phyloP scores from a whole-genome alignment of 371 early-diverging fungal genomes.

The Mortierella sp. region DNA sequence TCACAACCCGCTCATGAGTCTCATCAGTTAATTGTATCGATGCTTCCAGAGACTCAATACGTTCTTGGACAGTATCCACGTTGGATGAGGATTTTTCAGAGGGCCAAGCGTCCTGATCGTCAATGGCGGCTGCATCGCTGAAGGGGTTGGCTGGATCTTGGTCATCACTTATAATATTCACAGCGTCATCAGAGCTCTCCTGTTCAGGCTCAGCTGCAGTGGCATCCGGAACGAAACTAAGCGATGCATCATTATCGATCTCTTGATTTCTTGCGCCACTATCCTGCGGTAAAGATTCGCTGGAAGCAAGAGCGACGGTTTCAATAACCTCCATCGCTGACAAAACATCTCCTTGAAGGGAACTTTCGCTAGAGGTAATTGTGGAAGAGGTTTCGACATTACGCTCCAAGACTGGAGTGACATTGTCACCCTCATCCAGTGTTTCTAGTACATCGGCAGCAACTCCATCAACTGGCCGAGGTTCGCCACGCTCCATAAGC shows the following conservation, averaged over 20 bases:
- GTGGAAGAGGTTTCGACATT: not conserved
- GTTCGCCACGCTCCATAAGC: constrained; percentile 37
- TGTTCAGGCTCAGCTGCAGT: not conserved
- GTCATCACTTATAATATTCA: constrained; percentile 14
- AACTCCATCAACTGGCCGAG: too few species aligned
- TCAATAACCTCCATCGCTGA: not conserved
- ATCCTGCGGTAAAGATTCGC: not conserved
- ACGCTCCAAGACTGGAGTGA: not conserved
- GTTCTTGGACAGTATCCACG: not conserved
- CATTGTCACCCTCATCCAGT: not conserved
- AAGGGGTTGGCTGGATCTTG: constrained; percentile 43
- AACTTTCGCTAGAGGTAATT: not conserved
- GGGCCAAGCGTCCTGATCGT: constrained; percentile 14
- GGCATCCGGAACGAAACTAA: not conserved
- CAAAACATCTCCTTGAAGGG: not conserved
- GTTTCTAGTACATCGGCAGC: not conserved
- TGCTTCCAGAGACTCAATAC: not conserved
- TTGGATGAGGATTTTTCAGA: not conserved
- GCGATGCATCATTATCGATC: not conserved
- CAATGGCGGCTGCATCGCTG: constrained; percentile 44
- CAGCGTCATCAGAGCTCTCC: not conserved
- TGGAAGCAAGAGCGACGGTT: not conserved
- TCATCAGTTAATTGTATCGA: not conserved
- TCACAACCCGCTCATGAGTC: not conserved
- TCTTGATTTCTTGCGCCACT: not conserved